Conservation (phyloP, 768 basidiomycete genomes). For the Russula compacta region DNA sequence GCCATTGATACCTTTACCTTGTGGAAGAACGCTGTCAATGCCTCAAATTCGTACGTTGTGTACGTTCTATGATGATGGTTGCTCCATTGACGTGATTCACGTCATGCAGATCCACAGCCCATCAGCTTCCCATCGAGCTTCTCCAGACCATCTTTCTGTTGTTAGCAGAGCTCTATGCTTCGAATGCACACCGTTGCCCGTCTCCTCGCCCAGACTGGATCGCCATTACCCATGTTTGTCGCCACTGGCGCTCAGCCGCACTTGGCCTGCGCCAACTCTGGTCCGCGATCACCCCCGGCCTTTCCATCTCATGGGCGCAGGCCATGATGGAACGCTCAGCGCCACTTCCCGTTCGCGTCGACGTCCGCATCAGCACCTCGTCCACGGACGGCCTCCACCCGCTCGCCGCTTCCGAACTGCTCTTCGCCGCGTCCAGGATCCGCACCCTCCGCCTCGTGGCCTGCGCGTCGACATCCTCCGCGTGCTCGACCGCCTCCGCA, state of each 20-base stretch:
- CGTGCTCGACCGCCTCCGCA: constrained; percentile 8
- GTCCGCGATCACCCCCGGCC: constrained; percentile 7
- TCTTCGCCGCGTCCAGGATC: constrained; percentile 11
- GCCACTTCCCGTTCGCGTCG: constrained; percentile 4
- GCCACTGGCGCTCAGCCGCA: constrained; percentile 11
- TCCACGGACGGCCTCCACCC: constrained; percentile 9
- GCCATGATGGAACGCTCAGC: constrained; percentile 15
- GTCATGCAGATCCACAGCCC: neutral
- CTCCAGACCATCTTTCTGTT: constrained; percentile 2
- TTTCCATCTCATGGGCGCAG: constrained; percentile 11
- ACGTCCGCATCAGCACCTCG: constrained; percentile 5
- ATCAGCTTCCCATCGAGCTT: constrained; percentile 6
- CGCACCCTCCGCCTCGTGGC: constrained; percentile 10
- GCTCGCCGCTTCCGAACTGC: constrained; percentile 12
- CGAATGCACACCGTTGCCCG: neutral
- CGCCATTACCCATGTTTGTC: constrained; percentile 8
- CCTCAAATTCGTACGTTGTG: neutral
- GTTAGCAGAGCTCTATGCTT: neutral
- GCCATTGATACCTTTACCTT: neutral
- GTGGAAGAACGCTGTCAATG: neutral
- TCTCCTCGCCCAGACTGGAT: constrained; percentile 4
- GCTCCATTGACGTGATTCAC: neutral
- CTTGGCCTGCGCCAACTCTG: constrained; percentile 14
- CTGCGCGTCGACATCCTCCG: constrained; percentile 7
- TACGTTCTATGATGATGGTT: neutral